Percentiles rank a stretch among this genome's conserved stretches.
Conservation (phyloP, 345 rosid genomes). For the Geranium brycei region DNA sequence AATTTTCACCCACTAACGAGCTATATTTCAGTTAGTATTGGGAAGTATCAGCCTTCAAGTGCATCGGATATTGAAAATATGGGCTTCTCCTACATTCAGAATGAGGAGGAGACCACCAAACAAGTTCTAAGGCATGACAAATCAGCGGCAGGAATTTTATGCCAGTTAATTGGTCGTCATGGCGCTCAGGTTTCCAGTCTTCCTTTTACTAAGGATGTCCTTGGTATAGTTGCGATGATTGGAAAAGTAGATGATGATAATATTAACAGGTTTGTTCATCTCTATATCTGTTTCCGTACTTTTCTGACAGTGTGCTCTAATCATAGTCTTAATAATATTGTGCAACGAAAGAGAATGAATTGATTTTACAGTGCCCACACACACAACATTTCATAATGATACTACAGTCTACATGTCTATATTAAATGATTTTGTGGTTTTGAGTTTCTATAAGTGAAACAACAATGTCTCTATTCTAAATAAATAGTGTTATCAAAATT, state of each 20-base stretch:
- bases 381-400: too few species aligned
- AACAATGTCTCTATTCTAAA: too few species aligned
- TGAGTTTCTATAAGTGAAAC: too few species aligned
- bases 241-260: constrained; percentile 67
- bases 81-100: constrained; percentile 24
- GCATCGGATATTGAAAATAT: constrained; percentile 15
- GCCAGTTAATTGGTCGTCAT: constrained; percentile 34
- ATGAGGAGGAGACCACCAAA: constrained; percentile 41
- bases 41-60: constrained; percentile 40
- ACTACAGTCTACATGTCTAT: too few species aligned
- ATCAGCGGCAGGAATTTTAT: constrained; percentile 70
- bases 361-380: too few species aligned
- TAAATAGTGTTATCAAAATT: too few species aligned
- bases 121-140: constrained; percentile 43
- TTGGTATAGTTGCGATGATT: constrained; percentile 74
- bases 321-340: too few species aligned
- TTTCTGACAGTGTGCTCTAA: too few species aligned
- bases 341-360: too few species aligned
- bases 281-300: too few species aligned
- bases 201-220: constrained; percentile 35
- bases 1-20: background rate
- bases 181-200: constrained; percentile 30
- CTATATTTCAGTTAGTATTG: constrained; percentile 39
- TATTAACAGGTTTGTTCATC: constrained; percentile 54
- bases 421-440: too few species aligned